phyloP scores from a whole-genome alignment of 176 grass and related monocot genomes.

The Oryza coarctata region DNA sequence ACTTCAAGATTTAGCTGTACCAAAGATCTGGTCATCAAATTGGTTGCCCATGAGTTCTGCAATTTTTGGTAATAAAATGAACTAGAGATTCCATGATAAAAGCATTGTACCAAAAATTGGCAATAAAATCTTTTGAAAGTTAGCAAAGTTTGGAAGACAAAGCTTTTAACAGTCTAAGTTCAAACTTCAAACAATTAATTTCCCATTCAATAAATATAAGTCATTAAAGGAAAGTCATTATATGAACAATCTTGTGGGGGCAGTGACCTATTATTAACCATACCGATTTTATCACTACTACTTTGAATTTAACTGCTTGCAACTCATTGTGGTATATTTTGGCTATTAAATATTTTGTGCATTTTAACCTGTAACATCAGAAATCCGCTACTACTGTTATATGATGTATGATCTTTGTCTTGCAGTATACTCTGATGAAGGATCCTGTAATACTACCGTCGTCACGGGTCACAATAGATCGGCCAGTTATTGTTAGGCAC shows the following conservation, averaged over 20 bases:
- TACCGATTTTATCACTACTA: neutral
- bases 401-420: neutral
- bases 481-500: slow-evolving; percentile 89
- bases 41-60: too few species aligned
- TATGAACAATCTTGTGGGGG: slow-evolving; percentile 1
- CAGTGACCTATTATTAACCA: neutral
- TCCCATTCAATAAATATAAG: neutral
- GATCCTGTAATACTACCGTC: slow-evolving; percentile 97
- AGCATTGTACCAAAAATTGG: too few species aligned
- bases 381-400: slow-evolving; percentile 5
- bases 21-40: too few species aligned
- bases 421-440: slow-evolving; percentile 90
- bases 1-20: too few species aligned
- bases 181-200: neutral
- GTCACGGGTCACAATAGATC: slow-evolving; percentile 74
- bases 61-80: too few species aligned
- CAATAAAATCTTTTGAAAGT: too few species aligned
- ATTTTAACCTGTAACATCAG: neutral
- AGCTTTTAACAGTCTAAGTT: too few species aligned
- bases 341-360: neutral
- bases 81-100: too few species aligned
- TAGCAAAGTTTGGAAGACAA: too few species aligned
- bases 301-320: neutral
- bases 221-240: neutral
- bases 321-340: neutral